phyloP scores from a whole-genome alignment of 441 rosid species.

The Breynia disticha region DNA sequence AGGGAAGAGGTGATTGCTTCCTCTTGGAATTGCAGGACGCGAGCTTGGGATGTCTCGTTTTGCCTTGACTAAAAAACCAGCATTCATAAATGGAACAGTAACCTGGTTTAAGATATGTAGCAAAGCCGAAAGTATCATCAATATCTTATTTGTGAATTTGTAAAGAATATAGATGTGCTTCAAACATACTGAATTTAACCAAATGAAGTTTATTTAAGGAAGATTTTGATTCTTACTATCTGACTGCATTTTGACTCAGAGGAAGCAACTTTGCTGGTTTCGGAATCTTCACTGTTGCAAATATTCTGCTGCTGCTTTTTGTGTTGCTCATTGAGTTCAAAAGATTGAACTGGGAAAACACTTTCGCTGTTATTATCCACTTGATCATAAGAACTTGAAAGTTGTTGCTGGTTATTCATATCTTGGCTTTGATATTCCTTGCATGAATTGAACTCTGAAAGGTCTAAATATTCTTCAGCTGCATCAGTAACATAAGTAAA shows the following conservation, averaged over 20 bases:
- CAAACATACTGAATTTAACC: background rate
- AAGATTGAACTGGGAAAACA: conserved; percentile 14
- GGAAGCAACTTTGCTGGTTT: conserved; percentile 12
- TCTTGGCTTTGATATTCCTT: conserved; percentile 12
- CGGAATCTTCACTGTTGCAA: conserved; percentile 1
- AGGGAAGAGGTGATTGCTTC: conserved; percentile 7
- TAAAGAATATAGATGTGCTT: background rate
- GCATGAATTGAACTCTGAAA: conserved; percentile 12
- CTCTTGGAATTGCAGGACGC: conserved; percentile 8
- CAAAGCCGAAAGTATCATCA: background rate
- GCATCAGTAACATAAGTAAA: conserved; percentile 10
- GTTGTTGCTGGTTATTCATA: conserved; percentile 9
- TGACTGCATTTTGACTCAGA: conserved; percentile 6
- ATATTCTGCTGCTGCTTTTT: conserved; percentile 7
- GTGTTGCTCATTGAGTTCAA: conserved; percentile 5
- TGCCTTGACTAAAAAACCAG: conserved; percentile 11
- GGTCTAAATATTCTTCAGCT: conserved; percentile 14
- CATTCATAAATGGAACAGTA: conserved; percentile 4
- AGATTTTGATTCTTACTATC: conserved; percentile 16
- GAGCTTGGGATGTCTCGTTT: conserved; percentile 11
- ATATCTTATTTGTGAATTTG: background rate
- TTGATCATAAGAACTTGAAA: conserved; percentile 1
- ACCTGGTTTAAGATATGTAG: conserved; percentile 10
- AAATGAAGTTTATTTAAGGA: background rate
- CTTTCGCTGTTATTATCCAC: conserved; percentile 14